Evolutionary conservation across 2,329 filamentous ascomycete species (phyloP), one percentile per base, ranked within the genome.

Genomic region (Trichoderma lentiforme): DNA sequence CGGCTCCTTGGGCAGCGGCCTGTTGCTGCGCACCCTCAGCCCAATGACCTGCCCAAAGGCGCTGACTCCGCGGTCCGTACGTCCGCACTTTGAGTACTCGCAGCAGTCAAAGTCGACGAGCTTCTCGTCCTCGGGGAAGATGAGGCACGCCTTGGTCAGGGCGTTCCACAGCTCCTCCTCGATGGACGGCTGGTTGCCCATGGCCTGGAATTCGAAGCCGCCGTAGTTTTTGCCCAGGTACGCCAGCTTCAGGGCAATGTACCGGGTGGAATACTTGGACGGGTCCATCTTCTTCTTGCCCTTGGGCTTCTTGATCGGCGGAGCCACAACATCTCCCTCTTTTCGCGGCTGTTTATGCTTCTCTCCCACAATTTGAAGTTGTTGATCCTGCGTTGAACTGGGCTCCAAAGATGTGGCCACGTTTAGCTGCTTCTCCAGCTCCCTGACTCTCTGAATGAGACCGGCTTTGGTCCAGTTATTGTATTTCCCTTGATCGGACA

Each of bases 141-240:
- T 97, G 73, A 99, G 85, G 68, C 92, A 89, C 6, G 92, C 89
- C 81, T 93, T 95, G 71, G 91, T 90, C 75, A 99, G 83, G 0
- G 95, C 96, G 82, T 95, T 95, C 93, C 94, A 99, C 63, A 99
- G 80, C 81, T 95, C 93, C 82, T 97, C 94, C 81, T 99, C 96
- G 74, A 99, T 92, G 0, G 94, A 95, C 6, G 95, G 91, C 74
- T 93, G 81, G 4, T 89, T 83, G 73, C 92, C 92, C 75, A 90
- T 90, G 73, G 88, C 87, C 78, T 95, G 91, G 81, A 95, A 93
- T 84, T 99, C 96, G 80, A 94, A 97, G 1, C 96, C 96, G 81
- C 96, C 95, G 81, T 98, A 99, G 70, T 89, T 88, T 80, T 93
- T 93, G 61, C 96, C 96, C 43, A 98, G 84, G 80, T 99, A 99